phyloP scores from a whole-genome alignment of 1,284 basidiomycete genomes.

The Anthracocystis setariae region DNA sequence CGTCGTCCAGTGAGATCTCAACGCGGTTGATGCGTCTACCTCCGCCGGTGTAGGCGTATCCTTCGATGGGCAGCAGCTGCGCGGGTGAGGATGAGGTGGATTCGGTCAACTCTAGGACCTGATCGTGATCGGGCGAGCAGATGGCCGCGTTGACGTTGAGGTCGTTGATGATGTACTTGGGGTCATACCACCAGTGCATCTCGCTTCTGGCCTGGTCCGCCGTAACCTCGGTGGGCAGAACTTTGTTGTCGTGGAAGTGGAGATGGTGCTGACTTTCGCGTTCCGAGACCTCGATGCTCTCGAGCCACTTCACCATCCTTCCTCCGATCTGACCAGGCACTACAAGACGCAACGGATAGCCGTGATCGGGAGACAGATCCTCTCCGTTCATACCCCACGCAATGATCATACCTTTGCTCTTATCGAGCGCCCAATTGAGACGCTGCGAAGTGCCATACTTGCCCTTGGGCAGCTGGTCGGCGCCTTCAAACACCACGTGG shows the following conservation, averaged over 20 bases:
- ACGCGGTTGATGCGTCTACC: slow-evolving; percentile 74
- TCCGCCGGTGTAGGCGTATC: slow-evolving; percentile 78
- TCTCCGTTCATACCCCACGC: slow-evolving; percentile 75
- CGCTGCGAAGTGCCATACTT: slow-evolving; percentile 75
- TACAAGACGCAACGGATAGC: slow-evolving; percentile 75
- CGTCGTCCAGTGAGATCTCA: slow-evolving; percentile 75
- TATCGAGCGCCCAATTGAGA: slow-evolving; percentile 72
- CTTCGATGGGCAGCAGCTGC: slow-evolving; percentile 66
- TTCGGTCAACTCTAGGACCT: slow-evolving; percentile 68
- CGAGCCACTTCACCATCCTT: slow-evolving; percentile 73
- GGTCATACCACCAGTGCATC: slow-evolving; percentile 76
- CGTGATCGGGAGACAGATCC: slow-evolving; percentile 74
- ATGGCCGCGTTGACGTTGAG: slow-evolving; percentile 76
- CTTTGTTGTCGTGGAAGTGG: slow-evolving; percentile 73
- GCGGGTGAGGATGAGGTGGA: not conserved
- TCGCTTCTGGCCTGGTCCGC: slow-evolving; percentile 74
- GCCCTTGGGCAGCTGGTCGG: slow-evolving; percentile 75
- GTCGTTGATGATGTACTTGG: slow-evolving; percentile 72
- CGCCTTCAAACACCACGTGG: slow-evolving; percentile 76
- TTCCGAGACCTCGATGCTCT: slow-evolving; percentile 73
- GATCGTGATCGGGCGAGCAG: slow-evolving; percentile 74
- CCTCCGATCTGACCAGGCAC: slow-evolving; percentile 78
- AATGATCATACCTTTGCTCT: slow-evolving; percentile 74
- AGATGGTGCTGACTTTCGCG: slow-evolving; percentile 72
- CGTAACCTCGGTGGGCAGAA: slow-evolving; percentile 73